phyloP scores from a whole-genome alignment of 768 basidiomycete genomes.

The Tulasnella sp. region DNA sequence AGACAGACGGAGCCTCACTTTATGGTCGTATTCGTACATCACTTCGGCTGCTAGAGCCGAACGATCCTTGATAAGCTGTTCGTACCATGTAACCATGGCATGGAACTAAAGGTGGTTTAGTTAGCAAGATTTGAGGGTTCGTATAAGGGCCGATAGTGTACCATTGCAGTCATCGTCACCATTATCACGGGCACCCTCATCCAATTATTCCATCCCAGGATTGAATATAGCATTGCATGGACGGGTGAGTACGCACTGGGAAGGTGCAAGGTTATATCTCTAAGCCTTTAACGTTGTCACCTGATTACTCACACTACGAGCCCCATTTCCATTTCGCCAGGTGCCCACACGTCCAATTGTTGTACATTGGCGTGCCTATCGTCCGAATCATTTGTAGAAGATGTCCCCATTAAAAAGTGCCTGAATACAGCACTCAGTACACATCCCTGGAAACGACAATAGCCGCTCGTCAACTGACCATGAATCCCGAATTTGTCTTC shows the following conservation, averaged over 20 bases:
- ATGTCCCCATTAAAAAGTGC: slow-evolving; percentile 43
- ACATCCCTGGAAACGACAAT: no score
- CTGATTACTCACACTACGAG: slow-evolving; percentile 35
- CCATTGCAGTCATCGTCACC: slow-evolving; percentile 54
- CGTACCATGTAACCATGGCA: slow-evolving; percentile 42
- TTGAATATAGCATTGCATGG: slow-evolving; percentile 51
- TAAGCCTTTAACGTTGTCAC: slow-evolving; percentile 2
- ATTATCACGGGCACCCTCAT: slow-evolving; percentile 56
- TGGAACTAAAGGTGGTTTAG: slow-evolving; percentile 42
- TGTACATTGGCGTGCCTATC: slow-evolving; percentile 44
- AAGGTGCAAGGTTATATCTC: neutral
- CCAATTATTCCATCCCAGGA: slow-evolving; percentile 49
- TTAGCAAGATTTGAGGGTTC: neutral
- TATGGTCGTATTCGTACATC: slow-evolving; percentile 71
- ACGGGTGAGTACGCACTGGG: slow-evolving; percentile 64
- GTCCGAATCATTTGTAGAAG: slow-evolving; percentile 24
- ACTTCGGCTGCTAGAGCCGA: slow-evolving; percentile 66
- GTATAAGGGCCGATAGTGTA: slow-evolving; percentile 23
- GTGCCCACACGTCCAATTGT: slow-evolving; percentile 67
- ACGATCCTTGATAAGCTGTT: slow-evolving; percentile 57
- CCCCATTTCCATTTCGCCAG: slow-evolving; percentile 54
- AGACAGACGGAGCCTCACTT: slow-evolving; percentile 34
- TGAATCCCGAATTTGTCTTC: neutral
- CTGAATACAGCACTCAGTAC: slow-evolving; percentile 19
- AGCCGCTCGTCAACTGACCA: slow-evolving; percentile 21